These are phyloP conservation scores for Pythium chondricola DNA, from an alignment of 352 stramenopile genomes.

Conservation along the genomic window DNA sequence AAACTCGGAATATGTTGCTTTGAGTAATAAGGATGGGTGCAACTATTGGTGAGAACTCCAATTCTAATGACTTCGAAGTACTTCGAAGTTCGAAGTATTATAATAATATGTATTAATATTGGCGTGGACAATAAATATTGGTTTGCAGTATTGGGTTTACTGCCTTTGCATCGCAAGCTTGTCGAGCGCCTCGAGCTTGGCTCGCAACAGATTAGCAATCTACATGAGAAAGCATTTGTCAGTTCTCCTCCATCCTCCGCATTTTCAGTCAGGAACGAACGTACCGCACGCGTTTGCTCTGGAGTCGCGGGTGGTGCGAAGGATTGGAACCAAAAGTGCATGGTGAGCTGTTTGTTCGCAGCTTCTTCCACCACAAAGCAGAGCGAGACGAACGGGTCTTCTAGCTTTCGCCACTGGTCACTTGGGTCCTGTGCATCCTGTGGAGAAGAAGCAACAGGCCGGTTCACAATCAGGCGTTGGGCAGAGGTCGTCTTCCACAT, in stretches of 20 bases:
- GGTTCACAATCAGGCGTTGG: conserved; percentile 18
- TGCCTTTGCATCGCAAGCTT: too few species aligned
- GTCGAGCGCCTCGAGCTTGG: too few species aligned
- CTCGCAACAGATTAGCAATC: too few species aligned
- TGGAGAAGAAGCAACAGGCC: neutral
- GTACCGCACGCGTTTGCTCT: conserved; percentile 8
- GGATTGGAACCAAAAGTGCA: conserved; percentile 31
- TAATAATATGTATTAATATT: too few species aligned
- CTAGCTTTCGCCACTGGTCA: conserved; percentile 22
- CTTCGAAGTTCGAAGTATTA: too few species aligned
- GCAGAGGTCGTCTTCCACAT: conserved; percentile 35
- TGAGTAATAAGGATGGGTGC: too few species aligned
- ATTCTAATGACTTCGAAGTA: too few species aligned
- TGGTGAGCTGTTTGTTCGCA: neutral
- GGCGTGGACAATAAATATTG: too few species aligned
- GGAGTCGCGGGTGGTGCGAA: conserved; percentile 11
- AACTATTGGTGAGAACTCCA: too few species aligned
- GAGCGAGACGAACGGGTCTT: conserved; percentile 26
- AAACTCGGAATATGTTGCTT: neutral
- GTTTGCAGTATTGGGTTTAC: too few species aligned
- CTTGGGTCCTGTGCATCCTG: neutral
- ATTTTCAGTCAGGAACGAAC: neutral
- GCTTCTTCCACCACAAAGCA: conserved; percentile 28
- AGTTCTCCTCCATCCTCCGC: too few species aligned
- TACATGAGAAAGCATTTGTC: too few species aligned